Base-by-base conservation (phyloP, 108 stramenopile species). In the Skeletonema costatum region DNA sequence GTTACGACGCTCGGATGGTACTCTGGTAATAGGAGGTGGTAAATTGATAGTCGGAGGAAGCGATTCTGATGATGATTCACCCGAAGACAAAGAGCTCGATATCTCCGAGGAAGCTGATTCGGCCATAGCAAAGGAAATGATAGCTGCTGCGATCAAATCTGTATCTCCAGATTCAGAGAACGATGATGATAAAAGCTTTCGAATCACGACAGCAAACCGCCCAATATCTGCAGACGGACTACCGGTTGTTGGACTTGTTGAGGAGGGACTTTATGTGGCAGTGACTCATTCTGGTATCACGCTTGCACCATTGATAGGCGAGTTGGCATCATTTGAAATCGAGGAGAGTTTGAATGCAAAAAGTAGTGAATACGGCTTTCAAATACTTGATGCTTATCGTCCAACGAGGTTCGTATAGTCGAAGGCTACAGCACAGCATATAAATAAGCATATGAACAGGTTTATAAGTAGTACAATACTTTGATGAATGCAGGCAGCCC, bases 171-270 rank as follows among this genome's bases (percentile, higher is more conserved):
- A 51, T 75, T 3, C 12, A 12, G 39, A 41, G 39, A 41, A 41
- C 39, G 10, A 41, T 31, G 56, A 41, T 61, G 58, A 60, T 13
- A 30, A 38, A 8, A 29, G 17, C 25, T 56, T 68, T 8, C 58
- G 76, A 35, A 60, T 68, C 31, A 74, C 74, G 31, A 64, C 75
- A 64, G 89, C 89, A 13, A 74, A 87, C 33, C 89, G 87, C 5
- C 89, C 89, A 14, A 88, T 91, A 70, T 88, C 90, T 35, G 16
- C 60, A n/a, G 91, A 92, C 85, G 91, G 91, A 2, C 64, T 87
- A 1, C 91, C 91, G 1, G 71, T 72, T 19, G 68, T 89, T 51
- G 90, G 90, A 5, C 83, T 63, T 30, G 39, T 82, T 10, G 78
- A 82, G 32, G n/a, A 51, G 5, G 84, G 86, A 42, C 68, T 87